A percentile compares a stretch with the other conserved stretches of the same genome.
These are phyloP conservation scores for Botrytis porri DNA, from an alignment of 2,329 filamentous ascomycete genomes.

Conservation along the genomic window DNA sequence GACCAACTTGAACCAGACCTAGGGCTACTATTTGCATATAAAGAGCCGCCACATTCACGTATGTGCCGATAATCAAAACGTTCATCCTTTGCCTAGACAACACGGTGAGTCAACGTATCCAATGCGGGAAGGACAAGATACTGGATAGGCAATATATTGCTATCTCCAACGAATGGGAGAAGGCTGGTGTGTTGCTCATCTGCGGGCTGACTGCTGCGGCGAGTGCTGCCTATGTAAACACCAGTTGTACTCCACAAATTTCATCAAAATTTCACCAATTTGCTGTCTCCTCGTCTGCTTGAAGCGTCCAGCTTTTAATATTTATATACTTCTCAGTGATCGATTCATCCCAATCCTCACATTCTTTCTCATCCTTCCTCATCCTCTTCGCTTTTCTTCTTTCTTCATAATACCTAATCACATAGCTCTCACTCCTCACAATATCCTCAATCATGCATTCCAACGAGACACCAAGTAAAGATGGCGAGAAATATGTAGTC, in stretches of 20 bases:
- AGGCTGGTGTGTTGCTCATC: not conserved
- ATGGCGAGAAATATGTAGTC: conserved; percentile 26
- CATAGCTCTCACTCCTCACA: not conserved
- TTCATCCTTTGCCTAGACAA: conserved; percentile 2
- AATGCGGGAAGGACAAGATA: not conserved
- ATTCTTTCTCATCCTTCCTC: not conserved
- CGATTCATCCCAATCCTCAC: not conserved
- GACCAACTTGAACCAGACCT: not conserved
- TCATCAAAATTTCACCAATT: not conserved
- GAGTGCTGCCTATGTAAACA: conserved; percentile 12
- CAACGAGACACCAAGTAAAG: conserved; percentile 7
- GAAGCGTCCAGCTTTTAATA: not conserved
- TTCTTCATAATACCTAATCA: not conserved
- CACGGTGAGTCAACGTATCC: conserved; percentile 11
- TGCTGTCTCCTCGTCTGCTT: not conserved
- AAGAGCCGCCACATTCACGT: not conserved
- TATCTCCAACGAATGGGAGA: conserved; percentile 17
- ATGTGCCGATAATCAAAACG: not conserved
- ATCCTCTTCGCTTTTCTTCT: not conserved
- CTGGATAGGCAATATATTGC: not conserved
- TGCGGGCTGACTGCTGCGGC: conserved; percentile 19
- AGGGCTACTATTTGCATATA: not conserved
- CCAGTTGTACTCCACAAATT: conserved; percentile 9
- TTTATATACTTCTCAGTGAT: not conserved
- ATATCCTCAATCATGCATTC: conserved; percentile 20